Conservation (phyloP, 1,284 basidiomycete genomes). For the Boletus semigastroideus region DNA sequence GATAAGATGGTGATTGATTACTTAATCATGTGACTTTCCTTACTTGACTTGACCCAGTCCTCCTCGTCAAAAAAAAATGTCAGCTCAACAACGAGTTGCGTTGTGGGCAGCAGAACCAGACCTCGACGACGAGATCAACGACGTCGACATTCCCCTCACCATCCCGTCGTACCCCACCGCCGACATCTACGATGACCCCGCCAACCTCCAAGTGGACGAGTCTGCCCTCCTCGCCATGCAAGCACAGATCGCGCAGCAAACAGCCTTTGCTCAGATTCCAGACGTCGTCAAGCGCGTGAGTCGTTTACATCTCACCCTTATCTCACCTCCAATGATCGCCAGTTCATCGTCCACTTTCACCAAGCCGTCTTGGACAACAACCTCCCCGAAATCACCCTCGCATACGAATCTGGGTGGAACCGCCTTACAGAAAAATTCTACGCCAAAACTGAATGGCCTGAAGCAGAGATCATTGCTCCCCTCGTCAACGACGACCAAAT, state of each 20-base stretch:
- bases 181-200: constrained; percentile 62
- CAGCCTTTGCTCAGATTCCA: constrained; percentile 74
- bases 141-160: constrained; percentile 68
- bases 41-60: too few relatives aligned
- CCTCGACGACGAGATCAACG: constrained; percentile 71
- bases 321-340: not conserved
- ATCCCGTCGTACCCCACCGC: constrained; percentile 64
- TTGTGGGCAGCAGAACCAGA: constrained; percentile 72
- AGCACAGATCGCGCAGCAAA: constrained; percentile 78
- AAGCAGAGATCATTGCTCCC: constrained; percentile 93
- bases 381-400: constrained; percentile 83
- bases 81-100: constrained; percentile 58
- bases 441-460: constrained; percentile 93
- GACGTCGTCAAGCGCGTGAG: constrained; percentile 78
- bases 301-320: constrained; percentile 10
- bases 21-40: too few relatives aligned
- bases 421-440: constrained; percentile 96
- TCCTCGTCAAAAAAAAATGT: constrained; percentile 20
- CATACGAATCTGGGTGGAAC: constrained; percentile 97
- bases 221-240: constrained; percentile 66
- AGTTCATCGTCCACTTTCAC: constrained; percentile 93
- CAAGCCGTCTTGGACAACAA: constrained; percentile 87
- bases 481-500: constrained; percentile 93
- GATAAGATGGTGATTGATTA: constrained; percentile 12
- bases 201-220: constrained; percentile 56